Evolutionary conservation across 495 filamentous ascomycete species (phyloP).

Genomic region (Talaromyces ruber): DNA sequence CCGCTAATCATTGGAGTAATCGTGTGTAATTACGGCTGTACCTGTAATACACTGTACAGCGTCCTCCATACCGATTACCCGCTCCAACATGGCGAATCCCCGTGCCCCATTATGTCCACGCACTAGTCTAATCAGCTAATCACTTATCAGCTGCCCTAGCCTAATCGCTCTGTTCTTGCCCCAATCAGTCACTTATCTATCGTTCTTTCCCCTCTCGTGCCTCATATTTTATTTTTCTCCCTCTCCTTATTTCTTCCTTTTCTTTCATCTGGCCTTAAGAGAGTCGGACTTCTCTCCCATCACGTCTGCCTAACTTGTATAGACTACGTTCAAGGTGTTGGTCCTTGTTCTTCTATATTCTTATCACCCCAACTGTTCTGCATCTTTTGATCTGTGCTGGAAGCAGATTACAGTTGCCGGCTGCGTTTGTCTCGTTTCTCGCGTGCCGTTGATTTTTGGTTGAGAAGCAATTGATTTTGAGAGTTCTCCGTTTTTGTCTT

Average conservation of each 20-base stretch:
- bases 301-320: background rate
- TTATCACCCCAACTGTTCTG: background rate
- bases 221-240: background rate
- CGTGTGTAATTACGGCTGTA: background rate
- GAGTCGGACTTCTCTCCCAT: background rate
- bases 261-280: background rate
- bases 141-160: background rate
- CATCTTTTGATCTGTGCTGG: background rate
- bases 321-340: background rate
- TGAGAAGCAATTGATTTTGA: background rate
- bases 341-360: background rate
- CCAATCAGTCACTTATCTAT: background rate
- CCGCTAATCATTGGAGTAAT: background rate
- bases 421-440: background rate
- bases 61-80: background rate
- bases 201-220: background rate
- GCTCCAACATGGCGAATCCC: background rate
- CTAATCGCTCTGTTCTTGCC: background rate
- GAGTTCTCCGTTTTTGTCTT: background rate
- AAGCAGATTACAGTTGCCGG: background rate
- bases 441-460: background rate
- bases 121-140: background rate
- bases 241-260: constrained; percentile 6
- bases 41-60: background rate
- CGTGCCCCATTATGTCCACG: background rate